Base-by-base conservation (phyloP, 148 eudicot species). In the Spergularia bocconei region DNA sequence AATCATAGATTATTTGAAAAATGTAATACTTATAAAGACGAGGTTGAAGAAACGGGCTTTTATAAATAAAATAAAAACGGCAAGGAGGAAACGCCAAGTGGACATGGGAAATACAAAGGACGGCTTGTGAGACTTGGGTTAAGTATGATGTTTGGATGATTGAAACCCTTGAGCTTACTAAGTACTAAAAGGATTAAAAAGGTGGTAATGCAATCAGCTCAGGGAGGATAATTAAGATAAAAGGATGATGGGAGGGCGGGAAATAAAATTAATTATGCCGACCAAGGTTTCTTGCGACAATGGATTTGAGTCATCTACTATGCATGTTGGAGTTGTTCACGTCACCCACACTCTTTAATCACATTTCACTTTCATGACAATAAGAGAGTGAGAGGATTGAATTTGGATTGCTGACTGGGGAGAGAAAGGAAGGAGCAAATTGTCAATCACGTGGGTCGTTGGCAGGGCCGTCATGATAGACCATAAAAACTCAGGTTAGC, bases 261-360 rank as follows among this genome's bases (percentile, higher is more conserved):
- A 38, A 52, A 47, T 16, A 75, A 67, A 71, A 48, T 78, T 57
- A 72, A 84, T 6, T 67, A 44, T 80, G 90, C 89, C 88, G 91
- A 83, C 87, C 88, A 86, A 61, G 85, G 85, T 88, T 87, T 79
- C 88, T 87, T 88, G 88, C 15, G 77, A 82, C 76, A 77, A 69
- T 82, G 89, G 87, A 65, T 71, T 51, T 77, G 78, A 77, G 71
- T 86, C 75, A 76, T 71, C 52, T 33, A 59, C 57, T 1, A 63
- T 51, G 76, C 80, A 63, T 82, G 85, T 86, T 86, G 84, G 79
- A 85, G 88, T 88, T 83, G 75, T 82, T 87, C 92, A 87, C 96
- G 90, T 87, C 90, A 85, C 88, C 82, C 78, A 54, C 79, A 67
- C 66, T 75, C 55, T 11, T n/a, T 47, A 63, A 71, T 63, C 64